A percentile compares a stretch with the other conserved stretches of the same genome.
Conservation (phyloP, 305 asterid genomes). For the Euphrasia arctica region DNA sequence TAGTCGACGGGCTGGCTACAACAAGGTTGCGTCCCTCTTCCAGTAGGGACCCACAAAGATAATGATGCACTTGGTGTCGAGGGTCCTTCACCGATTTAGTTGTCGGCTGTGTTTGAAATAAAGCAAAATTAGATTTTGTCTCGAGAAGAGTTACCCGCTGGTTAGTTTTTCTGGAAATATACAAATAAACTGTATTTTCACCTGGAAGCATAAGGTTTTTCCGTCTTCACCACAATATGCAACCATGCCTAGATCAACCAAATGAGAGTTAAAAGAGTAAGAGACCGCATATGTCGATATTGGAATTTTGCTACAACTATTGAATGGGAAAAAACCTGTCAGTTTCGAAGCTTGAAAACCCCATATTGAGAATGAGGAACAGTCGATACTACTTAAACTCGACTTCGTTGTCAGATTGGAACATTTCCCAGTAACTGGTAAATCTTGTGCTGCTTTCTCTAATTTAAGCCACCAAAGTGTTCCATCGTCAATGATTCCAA, state of each 20-base stretch:
- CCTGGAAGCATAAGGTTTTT: conserved; percentile 73
- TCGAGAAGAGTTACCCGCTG: not conserved
- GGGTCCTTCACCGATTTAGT: conserved; percentile 56
- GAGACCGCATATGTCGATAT: not conserved
- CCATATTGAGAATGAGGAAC: conserved; percentile 73
- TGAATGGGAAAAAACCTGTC: conserved; percentile 48
- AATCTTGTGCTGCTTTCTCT: conserved; percentile 55
- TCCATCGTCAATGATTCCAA: conserved; percentile 78
- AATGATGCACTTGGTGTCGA: conserved; percentile 59
- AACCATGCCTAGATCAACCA: conserved; percentile 53
- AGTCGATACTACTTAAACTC: conserved; percentile 56
- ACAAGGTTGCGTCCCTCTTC: conserved; percentile 57
- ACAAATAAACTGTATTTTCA: conserved; percentile 23
- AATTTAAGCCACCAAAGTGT: conserved; percentile 63
- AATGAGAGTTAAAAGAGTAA: conserved; percentile 14
- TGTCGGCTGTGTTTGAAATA: conserved; percentile 55
- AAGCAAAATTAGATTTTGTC: conserved; percentile 10
- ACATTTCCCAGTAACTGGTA: conserved; percentile 57
- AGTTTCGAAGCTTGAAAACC: conserved; percentile 62
- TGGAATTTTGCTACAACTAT: not conserved
- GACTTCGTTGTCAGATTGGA: conserved; percentile 39
- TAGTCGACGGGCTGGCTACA: conserved; percentile 45
- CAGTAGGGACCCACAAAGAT: conserved; percentile 68
- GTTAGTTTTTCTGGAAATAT: not conserved
- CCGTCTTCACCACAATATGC: conserved; percentile 94